A percentile compares a stretch with the other conserved stretches of the same genome.
phyloP scores from a whole-genome alignment of 2,329 filamentous ascomycete species.

The Xylariales sp. region DNA sequence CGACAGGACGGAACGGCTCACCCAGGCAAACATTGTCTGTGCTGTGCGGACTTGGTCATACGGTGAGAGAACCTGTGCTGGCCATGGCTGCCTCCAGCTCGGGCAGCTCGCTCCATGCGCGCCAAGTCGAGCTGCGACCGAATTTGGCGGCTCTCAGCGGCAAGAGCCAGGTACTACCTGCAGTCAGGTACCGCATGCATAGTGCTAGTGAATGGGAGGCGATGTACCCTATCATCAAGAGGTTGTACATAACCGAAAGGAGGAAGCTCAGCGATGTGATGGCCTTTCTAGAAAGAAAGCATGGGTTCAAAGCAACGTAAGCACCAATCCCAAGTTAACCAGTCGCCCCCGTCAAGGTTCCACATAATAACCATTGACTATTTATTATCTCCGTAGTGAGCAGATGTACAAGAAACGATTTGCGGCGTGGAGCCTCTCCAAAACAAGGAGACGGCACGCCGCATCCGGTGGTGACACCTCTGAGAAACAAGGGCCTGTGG shows the following conservation, averaged over 20 bases:
- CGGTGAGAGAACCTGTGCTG: neutral
- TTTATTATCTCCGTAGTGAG: slow-evolving; percentile 6
- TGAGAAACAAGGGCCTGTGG: neutral
- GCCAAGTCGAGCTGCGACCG: neutral
- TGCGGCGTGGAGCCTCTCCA: slow-evolving; percentile 16
- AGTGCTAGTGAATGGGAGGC: slow-evolving; percentile 14
- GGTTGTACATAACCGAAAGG: slow-evolving; percentile 15
- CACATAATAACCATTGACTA: neutral
- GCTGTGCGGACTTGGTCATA: neutral
- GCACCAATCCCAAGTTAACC: too few species aligned
- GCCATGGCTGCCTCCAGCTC: neutral
- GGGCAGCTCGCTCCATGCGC: neutral
- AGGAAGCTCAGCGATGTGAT: slow-evolving; percentile 16
- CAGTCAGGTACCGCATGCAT: slow-evolving; percentile 6
- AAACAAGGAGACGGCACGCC: slow-evolving; percentile 11
- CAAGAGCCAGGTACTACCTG: neutral
- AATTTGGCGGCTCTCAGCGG: neutral
- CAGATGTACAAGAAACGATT: slow-evolving; percentile 22
- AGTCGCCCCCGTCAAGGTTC: neutral
- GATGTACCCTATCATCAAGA: slow-evolving; percentile 14
- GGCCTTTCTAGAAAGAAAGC: slow-evolving; percentile 11
- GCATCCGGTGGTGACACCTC: too few species aligned
- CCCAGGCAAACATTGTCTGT: neutral
- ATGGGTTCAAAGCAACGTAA: slow-evolving; percentile 17
- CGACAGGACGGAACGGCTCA: too few species aligned